Evolutionary conservation across 805 yeast species (phyloP).

Genomic region (Blastobotrys terrestris): DNA sequence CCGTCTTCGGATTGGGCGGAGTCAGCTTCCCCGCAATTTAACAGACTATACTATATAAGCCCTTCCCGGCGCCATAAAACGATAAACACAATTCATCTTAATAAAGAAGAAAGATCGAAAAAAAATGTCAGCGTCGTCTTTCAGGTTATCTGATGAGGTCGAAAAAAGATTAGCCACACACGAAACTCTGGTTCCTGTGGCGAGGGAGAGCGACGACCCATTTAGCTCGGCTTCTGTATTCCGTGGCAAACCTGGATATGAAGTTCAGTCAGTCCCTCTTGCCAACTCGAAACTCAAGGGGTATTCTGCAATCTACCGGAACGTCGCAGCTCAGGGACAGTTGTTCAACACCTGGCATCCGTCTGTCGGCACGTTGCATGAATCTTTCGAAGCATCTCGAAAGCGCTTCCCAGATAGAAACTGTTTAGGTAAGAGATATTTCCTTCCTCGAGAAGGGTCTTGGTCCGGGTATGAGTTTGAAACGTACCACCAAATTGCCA

Average conservation of each 20-base stretch:
- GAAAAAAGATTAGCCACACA: constrained; percentile 6
- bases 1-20: no score
- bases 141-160: constrained; percentile 8
- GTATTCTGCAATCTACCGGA: constrained; percentile 49
- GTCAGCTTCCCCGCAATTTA: no score
- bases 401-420: constrained; percentile 26
- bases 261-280: constrained; percentile 34
- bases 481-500: constrained; percentile 38
- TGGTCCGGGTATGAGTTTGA: constrained; percentile 40
- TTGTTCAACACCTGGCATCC: constrained; percentile 30
- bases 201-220: constrained; percentile 2
- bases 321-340: constrained; percentile 30
- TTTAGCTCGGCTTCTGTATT: not conserved
- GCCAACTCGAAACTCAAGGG: constrained; percentile 40
- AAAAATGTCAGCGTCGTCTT: not conserved
- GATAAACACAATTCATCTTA: no score
- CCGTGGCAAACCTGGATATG: constrained; percentile 13
- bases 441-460: constrained; percentile 30
- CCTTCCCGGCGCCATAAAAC: no score
- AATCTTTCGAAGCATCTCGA: constrained; percentile 30
- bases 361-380: constrained; percentile 35
- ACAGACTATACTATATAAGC: no score
- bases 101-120: not conserved
- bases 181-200: constrained; percentile 7
- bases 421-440: constrained; percentile 36